Conservation (phyloP, 2,329 filamentous ascomycete genomes). For the Scopulariopsis brevicaulis region DNA sequence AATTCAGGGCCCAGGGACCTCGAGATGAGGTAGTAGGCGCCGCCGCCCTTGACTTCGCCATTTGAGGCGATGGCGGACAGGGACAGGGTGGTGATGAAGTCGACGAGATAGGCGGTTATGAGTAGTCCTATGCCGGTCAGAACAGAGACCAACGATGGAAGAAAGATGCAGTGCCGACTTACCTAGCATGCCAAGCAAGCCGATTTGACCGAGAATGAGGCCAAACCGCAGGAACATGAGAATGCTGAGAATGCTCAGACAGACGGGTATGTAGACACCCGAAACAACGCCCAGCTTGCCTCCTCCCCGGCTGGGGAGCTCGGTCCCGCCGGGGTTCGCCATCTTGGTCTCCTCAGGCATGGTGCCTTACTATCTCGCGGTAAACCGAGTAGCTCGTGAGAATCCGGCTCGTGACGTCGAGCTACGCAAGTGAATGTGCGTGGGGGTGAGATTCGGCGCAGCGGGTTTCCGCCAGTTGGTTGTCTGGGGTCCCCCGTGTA, state of each 20-base stretch:
- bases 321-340: not conserved
- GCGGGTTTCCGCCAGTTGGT: too few species aligned
- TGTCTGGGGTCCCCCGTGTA: too few species aligned
- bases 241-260: constrained; percentile 78
- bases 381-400: not conserved
- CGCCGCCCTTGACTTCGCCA: constrained; percentile 76
- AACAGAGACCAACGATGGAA: not conserved
- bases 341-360: not conserved
- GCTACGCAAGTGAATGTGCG: not conserved
- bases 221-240: constrained; percentile 89
- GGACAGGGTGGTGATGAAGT: constrained; percentile 76
- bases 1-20: constrained; percentile 80
- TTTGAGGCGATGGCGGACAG: constrained; percentile 85
- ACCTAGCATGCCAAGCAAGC: constrained; percentile 72
- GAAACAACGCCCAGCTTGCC: constrained; percentile 55
- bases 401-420: not conserved
- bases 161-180: constrained; percentile 6
- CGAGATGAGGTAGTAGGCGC: constrained; percentile 82
- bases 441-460: too few species aligned
- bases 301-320: constrained; percentile 1
- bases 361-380: not conserved
- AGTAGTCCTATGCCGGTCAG: constrained; percentile 46
- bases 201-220: constrained; percentile 70
- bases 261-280: constrained; percentile 81
- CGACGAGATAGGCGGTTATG: constrained; percentile 63